Evolutionary conservation across 1,139 yeast species (phyloP).

Genomic region (Debaryomyces subglobosus): DNA sequence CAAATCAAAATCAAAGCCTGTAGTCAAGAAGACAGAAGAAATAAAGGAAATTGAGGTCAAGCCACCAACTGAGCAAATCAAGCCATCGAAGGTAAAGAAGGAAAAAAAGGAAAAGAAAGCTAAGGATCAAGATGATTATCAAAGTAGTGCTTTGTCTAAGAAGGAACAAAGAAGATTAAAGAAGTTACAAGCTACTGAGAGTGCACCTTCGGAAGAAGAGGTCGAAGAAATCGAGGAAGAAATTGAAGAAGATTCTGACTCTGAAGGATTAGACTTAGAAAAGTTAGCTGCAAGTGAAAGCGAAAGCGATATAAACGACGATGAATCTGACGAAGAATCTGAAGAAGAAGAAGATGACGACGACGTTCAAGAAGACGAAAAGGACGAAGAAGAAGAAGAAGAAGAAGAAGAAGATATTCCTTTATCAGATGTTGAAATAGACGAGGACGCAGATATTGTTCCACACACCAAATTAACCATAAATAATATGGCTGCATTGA

Average conservation of each 20-base stretch:
- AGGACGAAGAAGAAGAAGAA: slow-evolving; percentile 45
- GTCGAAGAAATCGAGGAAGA: slow-evolving; percentile 30
- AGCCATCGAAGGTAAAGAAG: slow-evolving; percentile 11
- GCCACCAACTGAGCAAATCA: slow-evolving; percentile 7
- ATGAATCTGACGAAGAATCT: slow-evolving; percentile 39
- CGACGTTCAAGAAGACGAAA: slow-evolving; percentile 48
- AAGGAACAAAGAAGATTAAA: slow-evolving; percentile 67
- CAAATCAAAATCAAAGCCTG: slow-evolving; percentile 29
- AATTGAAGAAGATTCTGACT: slow-evolving; percentile 26
- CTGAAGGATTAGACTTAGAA: slow-evolving; percentile 51
- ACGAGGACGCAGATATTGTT: slow-evolving; percentile 84
- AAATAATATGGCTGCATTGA: slow-evolving; percentile 71
- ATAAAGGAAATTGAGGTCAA: slow-evolving; percentile 13
- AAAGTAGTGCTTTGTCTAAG: slow-evolving; percentile 55
- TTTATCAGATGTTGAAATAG: slow-evolving; percentile 77
- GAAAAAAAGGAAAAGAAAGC: slow-evolving; percentile 15
- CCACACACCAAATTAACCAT: slow-evolving; percentile 88
- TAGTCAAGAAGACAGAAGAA: slow-evolving; percentile 11
- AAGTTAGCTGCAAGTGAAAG: slow-evolving; percentile 58
- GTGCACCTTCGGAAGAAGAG: slow-evolving; percentile 15
- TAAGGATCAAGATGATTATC: slow-evolving; percentile 36
- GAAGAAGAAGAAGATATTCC: slow-evolving; percentile 66
- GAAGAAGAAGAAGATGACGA: slow-evolving; percentile 47
- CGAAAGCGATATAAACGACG: slow-evolving; percentile 41
- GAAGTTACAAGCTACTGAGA: slow-evolving; percentile 37